phyloP scores from a whole-genome alignment of 192 early-diverging fungal genomes.

The Pilobolus umbonatus region DNA sequence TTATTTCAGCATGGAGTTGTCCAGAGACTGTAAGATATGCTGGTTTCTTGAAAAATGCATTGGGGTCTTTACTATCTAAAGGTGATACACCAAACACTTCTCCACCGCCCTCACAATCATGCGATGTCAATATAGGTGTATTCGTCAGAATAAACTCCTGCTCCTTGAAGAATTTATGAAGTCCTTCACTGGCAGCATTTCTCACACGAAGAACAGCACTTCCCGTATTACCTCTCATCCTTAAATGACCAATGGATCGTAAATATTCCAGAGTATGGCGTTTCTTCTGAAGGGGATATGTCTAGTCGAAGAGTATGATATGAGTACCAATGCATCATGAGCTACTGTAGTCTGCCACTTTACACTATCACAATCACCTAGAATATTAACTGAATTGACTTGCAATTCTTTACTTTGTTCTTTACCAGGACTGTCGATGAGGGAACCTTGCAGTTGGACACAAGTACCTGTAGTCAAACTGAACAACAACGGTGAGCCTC shows the following conservation, averaged over 20 bases:
- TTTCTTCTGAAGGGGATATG: constrained; percentile 87
- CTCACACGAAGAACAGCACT: constrained; percentile 69
- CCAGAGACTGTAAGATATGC: constrained; percentile 82
- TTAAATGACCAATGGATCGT: constrained; percentile 70
- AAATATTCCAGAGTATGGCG: constrained; percentile 71
- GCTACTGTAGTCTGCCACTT: neutral
- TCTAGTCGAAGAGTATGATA: constrained; percentile 26
- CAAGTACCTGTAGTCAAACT: constrained; percentile 69
- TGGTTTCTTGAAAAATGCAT: constrained; percentile 69
- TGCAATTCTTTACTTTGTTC: constrained; percentile 72
- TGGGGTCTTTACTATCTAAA: constrained; percentile 22
- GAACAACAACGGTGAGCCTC: neutral
- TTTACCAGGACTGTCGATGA: constrained; percentile 62
- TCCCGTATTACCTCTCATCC: constrained; percentile 71
- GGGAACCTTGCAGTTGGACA: constrained; percentile 62
- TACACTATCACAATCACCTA: constrained; percentile 58
- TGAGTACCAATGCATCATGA: neutral
- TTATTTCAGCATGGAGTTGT: constrained; percentile 81
- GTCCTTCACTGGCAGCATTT: constrained; percentile 55
- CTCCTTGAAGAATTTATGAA: constrained; percentile 76
- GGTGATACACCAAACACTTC: constrained; percentile 69
- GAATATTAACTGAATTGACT: constrained; percentile 45
- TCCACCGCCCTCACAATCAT: constrained; percentile 89
- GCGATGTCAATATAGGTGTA: constrained; percentile 77
- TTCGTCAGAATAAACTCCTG: constrained; percentile 74